Percentiles rank a stretch among this genome's conserved stretches.
These are phyloP conservation scores for Cyphellophora europaea DNA, from an alignment of 2,329 filamentous ascomycete genomes.

Conservation along the genomic window DNA sequence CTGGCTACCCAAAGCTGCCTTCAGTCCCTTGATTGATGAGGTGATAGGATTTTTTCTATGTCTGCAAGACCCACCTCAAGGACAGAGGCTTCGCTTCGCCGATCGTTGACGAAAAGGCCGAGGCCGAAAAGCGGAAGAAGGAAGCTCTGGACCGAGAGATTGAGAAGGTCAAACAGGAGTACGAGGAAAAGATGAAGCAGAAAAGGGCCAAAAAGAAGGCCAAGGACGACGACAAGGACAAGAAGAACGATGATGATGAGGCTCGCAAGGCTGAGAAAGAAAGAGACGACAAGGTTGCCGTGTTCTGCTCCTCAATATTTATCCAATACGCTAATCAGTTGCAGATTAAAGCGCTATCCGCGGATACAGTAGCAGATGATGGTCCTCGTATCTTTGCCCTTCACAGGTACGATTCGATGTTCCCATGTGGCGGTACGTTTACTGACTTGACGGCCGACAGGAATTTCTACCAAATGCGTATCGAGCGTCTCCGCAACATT, in stretches of 20 bases:
- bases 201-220: conserved; percentile 55
- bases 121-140: conserved; percentile 32
- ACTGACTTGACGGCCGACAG: conserved; percentile 23
- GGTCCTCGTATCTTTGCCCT: conserved; percentile 74
- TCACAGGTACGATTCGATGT: conserved; percentile 52
- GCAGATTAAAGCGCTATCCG: conserved; percentile 39
- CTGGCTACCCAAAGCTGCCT: background rate
- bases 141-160: conserved; percentile 35
- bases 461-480: conserved; percentile 74
- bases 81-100: conserved; percentile 70
- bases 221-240: conserved; percentile 38
- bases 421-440: conserved; percentile 5
- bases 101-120: conserved; percentile 33
- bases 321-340: background rate
- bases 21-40: background rate
- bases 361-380: conserved; percentile 41
- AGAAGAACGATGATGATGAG: conserved; percentile 38
- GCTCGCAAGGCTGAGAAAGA: conserved; percentile 34
- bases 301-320: too few species aligned
- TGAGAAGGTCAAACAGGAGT: conserved; percentile 41
- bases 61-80: conserved; percentile 73
- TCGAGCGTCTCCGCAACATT: conserved; percentile 68
- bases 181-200: conserved; percentile 67
- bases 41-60: conserved; percentile 76
- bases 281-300: conserved; percentile 50